These are phyloP conservation scores for Clonostachys solani DNA, from an alignment of 2,329 filamentous ascomycete species.

Conservation along the genomic window DNA sequence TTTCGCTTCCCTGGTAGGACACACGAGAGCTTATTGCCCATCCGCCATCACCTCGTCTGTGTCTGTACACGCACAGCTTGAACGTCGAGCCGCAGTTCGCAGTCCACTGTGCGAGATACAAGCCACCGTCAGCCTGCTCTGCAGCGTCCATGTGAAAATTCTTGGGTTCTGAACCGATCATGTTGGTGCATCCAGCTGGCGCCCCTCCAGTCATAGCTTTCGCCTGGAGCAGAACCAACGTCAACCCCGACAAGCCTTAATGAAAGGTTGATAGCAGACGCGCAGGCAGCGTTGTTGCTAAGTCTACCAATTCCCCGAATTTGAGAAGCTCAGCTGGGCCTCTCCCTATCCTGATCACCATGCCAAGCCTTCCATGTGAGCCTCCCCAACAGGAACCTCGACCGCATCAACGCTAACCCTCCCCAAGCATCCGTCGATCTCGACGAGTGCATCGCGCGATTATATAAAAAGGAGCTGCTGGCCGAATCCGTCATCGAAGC, in stretches of 20 bases:
- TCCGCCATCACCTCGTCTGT: too few species aligned
- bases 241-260: slow-evolving; percentile 16
- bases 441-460: slow-evolving; percentile 94
- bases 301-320: not conserved
- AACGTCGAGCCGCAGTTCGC: too few species aligned
- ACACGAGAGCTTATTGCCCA: too few species aligned
- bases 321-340: not conserved
- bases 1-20: too few species aligned
- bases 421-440: slow-evolving; percentile 84
- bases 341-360: slow-evolving; percentile 22
- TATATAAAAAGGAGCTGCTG: slow-evolving; percentile 95
- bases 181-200: slow-evolving; percentile 30
- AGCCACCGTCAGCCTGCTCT: not conserved
- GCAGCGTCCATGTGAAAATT: slow-evolving; percentile 20
- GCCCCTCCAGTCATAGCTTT: slow-evolving; percentile 26
- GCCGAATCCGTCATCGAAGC: slow-evolving; percentile 98
- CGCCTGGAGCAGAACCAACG: slow-evolving; percentile 24
- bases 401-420: not conserved
- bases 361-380: slow-evolving; percentile 55
- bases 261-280: slow-evolving; percentile 4
- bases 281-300: slow-evolving; percentile 2
- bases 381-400: slow-evolving; percentile 1
- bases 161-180: slow-evolving; percentile 24
- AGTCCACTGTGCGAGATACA: not conserved
- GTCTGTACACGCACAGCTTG: too few species aligned